Percentiles rank a stretch among this genome's conserved stretches.
Conservation (phyloP, 129 eudicot genomes). For the Centella asiatica region DNA sequence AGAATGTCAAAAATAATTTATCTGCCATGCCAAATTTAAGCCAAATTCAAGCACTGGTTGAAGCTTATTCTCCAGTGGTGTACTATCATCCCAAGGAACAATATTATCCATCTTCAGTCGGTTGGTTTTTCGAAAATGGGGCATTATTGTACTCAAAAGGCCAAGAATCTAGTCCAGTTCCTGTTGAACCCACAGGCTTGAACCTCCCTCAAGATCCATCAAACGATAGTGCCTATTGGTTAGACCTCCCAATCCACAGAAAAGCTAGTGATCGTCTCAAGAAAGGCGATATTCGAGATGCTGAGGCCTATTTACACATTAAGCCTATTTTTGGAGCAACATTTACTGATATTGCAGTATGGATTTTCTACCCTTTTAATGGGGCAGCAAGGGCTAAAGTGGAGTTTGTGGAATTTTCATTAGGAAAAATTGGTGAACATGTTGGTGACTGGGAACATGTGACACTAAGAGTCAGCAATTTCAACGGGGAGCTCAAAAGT, state of each 20-base stretch:
- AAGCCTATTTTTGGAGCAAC: not conserved
- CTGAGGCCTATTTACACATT: not conserved
- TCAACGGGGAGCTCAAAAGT: not conserved
- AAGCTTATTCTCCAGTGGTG: not conserved
- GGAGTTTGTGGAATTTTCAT: not conserved
- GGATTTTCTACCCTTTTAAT: constrained; percentile 6
- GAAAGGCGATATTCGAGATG: not conserved
- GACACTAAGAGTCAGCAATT: not conserved
- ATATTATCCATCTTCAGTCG: not conserved
- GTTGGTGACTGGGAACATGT: constrained; percentile 7
- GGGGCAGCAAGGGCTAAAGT: not conserved
- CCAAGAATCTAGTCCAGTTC: not conserved
- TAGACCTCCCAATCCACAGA: not conserved
- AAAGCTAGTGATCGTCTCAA: not conserved
- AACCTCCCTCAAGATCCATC: constrained; percentile 4
- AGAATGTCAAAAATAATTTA: not conserved
- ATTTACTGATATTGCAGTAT: constrained; percentile 4
- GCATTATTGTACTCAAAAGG: not conserved
- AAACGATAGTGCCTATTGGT: not conserved
- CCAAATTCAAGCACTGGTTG: not conserved
- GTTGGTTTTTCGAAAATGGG: not conserved
- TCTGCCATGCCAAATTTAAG: not conserved
- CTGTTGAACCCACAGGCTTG: not conserved
- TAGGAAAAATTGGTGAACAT: not conserved
- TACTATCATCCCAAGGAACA: not conserved